Base-by-base conservation (phyloP, 495 filamentous ascomycete genomes). In the Diplogelasinospora grovesii region DNA sequence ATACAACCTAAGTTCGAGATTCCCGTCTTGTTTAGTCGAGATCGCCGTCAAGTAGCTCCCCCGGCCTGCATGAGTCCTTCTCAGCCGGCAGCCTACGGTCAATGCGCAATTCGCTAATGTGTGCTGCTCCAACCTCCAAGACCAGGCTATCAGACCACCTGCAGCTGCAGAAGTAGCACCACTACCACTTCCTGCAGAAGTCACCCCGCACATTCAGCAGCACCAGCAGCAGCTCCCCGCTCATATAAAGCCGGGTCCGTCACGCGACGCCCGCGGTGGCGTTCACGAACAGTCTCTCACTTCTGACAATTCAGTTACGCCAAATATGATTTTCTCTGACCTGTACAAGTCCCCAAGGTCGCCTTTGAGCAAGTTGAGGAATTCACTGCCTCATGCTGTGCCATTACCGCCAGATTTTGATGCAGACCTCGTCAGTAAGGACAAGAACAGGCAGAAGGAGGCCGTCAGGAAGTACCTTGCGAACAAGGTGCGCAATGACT, bases 401-500 rank as follows among this genome's bases (percentile, higher is more conserved):
- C 32, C 50, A 27, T 40, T 39, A 18, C 43, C 47, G 2, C 22
- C 54, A 27, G 63, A 74, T 31, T 62, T 73, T 47, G 69, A 75
- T 36, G 66, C 69, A 21, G 74, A 78, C 49, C 64, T 78, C 5
- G 48, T 74, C 26, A 71, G 69, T 45, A 63, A 57, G 43, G 75
- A 79, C 56, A 77, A 75, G 52, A 36, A 54, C 19, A 69, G 66
- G 56, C 66, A 71, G 43, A 77, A 75, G 53, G 69, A 72, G 40
- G 71, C 73, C 13, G 65, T 78, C 8, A 70, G 59, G 45, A 64
- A 58, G 28, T 66, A 61, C 35, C 63, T 85, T 22, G 51, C 54
- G 10, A 71, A 77, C 18, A 73, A 67, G 48, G 60, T 83, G 22
- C 70, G 70, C 40, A 62, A 70, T 52, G 77, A 82, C 51, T 85